Evolutionary conservation across 441 rosid genomes (phyloP), one percentile per base, ranked within the genome.

Genomic region (Eutrema salsugineum): DNA sequence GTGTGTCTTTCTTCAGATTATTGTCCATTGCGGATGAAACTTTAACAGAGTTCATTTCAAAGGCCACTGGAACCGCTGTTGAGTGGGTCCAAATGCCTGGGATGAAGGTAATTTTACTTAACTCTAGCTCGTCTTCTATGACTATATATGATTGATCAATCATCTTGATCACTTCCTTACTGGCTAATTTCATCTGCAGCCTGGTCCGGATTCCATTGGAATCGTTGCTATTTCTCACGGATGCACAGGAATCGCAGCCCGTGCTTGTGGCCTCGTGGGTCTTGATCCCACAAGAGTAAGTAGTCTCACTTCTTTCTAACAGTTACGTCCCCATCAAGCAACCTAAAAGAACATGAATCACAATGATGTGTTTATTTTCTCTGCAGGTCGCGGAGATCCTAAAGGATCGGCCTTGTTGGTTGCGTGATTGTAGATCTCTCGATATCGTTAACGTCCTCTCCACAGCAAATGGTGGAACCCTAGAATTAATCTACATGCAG

Each of bases 161-260:
- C 43, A 63, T 30, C 27, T 49, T n/a, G n/a, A n/a, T 40, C 12
- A 40, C 14, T 39, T 20, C 8, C 4, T 38, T 42, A 43, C 73
- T 68, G n/a, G 61, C 54, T 57, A 58, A 0, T 42, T 44, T 7
- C 49, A 32, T 38, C 11, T 73, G 74, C 84, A 86, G 94, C 94
- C 91, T 88, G 94, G 94, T 88, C 94, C 91, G 91, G 94, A 88
- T 86, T 88, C 94, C 86, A 85, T 87, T 73, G 94, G 94, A 88
- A 88, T 88, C 88, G 85, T 88, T 81, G 91, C 94, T 83, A 85
- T 88, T 79, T 86, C 93, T 79, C 91, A 88, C 48, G 89, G 93
- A 70, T 82, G 91, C 87, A 68, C 84, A 40, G 93, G 93, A 32
- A 90, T 87, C 61, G 91, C 94, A 75, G 90, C 94, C 47, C 94